Evolutionary conservation across 2,329 filamentous ascomycete genomes (phyloP), one percentile per base, ranked within the genome.

Genomic region (Zymoseptoria brevis): DNA sequence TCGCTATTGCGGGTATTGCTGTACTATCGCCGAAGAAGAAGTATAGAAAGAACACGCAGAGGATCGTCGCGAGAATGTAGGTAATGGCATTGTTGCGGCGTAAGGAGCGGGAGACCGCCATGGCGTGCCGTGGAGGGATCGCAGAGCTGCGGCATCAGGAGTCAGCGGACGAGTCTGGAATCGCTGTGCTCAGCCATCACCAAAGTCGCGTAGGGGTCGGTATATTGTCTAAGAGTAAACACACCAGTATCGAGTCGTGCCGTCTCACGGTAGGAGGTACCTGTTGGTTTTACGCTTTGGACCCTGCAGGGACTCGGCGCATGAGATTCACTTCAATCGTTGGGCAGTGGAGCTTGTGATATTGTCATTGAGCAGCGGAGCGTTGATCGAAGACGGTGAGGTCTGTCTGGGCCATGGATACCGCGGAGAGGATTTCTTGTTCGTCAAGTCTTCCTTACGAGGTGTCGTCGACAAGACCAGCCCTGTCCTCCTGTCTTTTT

Each of bases 71-170:
- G 66, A 95, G 80, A 66, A 87, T 74, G 64, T 93, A 78, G 57
- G 88, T 93, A 71, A 88, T 81, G 64, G 89, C 87, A 75, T 85
- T 94, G 73, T 87, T 84, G 77, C 88, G 88, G 77, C 89, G 89
- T 72, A 93, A 83, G 63, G 81, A 79, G 76, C 89, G 88, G 71
- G 80, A 72, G 67, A 81, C 75, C 68, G 80, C 81, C 82, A 85
- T 83, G 59, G 57, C 76, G 72, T 70, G 60, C 30, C 53, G 30
- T 16, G 35, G 50, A 21, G 26, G 5, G 13, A 45, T 45, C 35
- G 35, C 35, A 45, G 35, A n/a, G 13, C 35, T 45, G 16, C 13
- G 13, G 35, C 35, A 54, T 30, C 22, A 30, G 22, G 19, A 11
- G 52, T 26, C 52, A 35, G 52, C 8, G 5, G 52, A n/a, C 19